Evolutionary conservation across 495 filamentous ascomycete species (phyloP), one percentile per base, ranked within the genome.

Genomic region (Daldinia decipiens): DNA sequence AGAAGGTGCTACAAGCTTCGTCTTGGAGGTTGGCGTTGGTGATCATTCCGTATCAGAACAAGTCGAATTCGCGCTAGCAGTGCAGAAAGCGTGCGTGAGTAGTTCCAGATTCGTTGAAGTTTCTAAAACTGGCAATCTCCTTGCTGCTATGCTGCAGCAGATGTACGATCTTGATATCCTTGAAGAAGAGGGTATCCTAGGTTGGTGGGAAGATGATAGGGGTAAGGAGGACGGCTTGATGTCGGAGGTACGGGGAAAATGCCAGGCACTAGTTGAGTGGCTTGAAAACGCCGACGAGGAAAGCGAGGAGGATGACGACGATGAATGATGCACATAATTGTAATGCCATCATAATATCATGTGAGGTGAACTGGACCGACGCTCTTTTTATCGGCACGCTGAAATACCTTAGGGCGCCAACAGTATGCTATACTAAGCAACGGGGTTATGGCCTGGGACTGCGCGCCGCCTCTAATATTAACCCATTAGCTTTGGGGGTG

Each of bases 121-220:
- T 71, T 78, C 65, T 15, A 76, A 75, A 51, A 81, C 79, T 4
- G 91, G 90, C 21, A 87, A 84, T 11, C 82, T 97, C 3, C 82
- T 98, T 3, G 82, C 95, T 6, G 91, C 89, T 47, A 82, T 91
- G 65, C 84, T 90, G 32, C 94, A 95, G 82, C 88, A 91, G 77
- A 81, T 97, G 60, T 96, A 97, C 77, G 88, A 91, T 62, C 77
- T 91, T 59, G 95, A 98, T 68, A 84, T 98, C 6, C 77, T 98
- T 0, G 94, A 97, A 76, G 92, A 97, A 77, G 95, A 97, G 40
- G 94, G 90, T 0, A 90, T 95, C 50, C 81, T 94, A 75, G 86
- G 87, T 64, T 99, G 95, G 95, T 98, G 94, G 95, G 85, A 82
- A 19, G 88, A 95, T 78, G 82, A 83, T 66, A 85, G 87, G 71